Evolutionary conservation across 108 stramenopile species (phyloP).

Genomic region (Aurantiochytrium sp.): DNA sequence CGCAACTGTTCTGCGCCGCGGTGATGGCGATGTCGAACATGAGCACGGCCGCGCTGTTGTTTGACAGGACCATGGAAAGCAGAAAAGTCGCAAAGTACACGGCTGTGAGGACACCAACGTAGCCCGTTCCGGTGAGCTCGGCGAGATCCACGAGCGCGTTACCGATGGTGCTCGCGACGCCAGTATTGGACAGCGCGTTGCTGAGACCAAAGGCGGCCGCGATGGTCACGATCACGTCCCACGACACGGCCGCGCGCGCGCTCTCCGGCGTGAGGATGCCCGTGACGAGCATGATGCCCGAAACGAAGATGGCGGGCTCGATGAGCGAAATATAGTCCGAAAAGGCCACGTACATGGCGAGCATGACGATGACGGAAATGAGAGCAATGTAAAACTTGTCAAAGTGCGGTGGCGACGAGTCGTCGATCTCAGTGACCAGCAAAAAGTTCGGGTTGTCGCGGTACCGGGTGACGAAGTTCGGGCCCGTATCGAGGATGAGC

Average conservation of each 20-base stretch:
- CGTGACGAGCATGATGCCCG: not conserved
- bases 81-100: constrained; percentile 29
- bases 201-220: constrained; percentile 20
- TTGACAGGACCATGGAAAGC: not conserved
- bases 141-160: not conserved
- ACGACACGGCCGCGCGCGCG: constrained; percentile 22
- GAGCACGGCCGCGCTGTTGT: constrained; percentile 28
- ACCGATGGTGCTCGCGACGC: not conserved
- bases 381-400: not conserved
- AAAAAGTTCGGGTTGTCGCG: constrained; percentile 7
- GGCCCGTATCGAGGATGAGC: not conserved
- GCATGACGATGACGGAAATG: not conserved
- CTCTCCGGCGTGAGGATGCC: not conserved
- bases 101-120: not conserved
- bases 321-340: not conserved
- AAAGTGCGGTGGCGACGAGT: constrained; percentile 14
- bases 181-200: not conserved
- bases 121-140: not conserved
- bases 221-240: constrained; percentile 18
- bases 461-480: not conserved
- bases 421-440: not conserved
- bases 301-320: not conserved
- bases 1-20: constrained; percentile 23
- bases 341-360: not conserved
- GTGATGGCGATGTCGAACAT: constrained; percentile 4